Conservation (phyloP, 176 grass and related monocot species). For the Avena atlantica region DNA sequence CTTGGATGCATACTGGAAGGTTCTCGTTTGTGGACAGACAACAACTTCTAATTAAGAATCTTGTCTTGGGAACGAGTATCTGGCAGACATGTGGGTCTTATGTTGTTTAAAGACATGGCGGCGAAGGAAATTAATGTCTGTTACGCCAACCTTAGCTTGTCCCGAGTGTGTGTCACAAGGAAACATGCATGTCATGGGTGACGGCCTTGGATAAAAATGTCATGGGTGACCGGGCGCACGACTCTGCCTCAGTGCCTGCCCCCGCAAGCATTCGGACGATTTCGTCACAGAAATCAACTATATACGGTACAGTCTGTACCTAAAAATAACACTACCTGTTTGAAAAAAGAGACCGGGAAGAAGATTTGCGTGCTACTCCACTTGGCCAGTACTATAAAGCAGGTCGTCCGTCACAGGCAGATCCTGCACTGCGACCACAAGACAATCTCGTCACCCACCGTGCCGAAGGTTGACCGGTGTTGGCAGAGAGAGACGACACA, state of each 20-base stretch:
- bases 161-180: not conserved
- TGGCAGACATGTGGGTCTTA: no score
- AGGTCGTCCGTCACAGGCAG: no score
- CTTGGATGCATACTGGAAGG: no score
- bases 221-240: not conserved
- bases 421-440: not conserved
- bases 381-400: not conserved
- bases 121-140: not conserved
- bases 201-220: not conserved
- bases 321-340: not conserved
- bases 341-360: not conserved
- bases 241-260: not conserved
- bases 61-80: no score
- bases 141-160: not conserved
- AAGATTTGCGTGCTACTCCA: not conserved
- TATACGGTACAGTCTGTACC: not conserved
- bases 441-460: not conserved
- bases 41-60: no score
- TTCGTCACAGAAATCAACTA: no score
- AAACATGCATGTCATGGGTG: not conserved
- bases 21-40: no score
- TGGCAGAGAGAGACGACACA: not conserved
- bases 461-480: not conserved
- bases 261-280: not conserved
- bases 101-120: not conserved